Evolutionary conservation across 108 stramenopile species (phyloP).

Genomic region (Pelagomonas calceolata): DNA sequence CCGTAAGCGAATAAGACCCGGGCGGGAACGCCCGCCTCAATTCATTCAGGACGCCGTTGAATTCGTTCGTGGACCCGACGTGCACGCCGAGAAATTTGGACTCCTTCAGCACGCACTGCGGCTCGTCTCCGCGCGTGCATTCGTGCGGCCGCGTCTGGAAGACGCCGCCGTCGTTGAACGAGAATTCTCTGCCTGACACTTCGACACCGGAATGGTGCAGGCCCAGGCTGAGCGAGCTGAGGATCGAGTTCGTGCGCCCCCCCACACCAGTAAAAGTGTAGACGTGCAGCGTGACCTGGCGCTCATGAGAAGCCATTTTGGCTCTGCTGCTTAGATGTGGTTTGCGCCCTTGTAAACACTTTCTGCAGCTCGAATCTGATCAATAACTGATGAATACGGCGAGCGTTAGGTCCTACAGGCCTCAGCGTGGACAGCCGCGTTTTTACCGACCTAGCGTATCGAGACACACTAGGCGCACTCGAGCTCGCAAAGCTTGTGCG

Average conservation of each 20-base stretch:
- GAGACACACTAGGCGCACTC: no score
- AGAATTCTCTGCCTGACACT: background rate
- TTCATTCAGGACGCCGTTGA: conserved; percentile 12
- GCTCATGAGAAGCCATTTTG: background rate
- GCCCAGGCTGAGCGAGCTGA: background rate
- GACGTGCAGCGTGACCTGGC: background rate
- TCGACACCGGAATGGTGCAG: background rate
- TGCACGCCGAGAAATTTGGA: background rate
- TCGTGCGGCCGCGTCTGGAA: background rate
- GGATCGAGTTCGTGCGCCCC: background rate
- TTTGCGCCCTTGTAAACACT: no score
- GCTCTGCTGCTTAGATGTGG: no score
- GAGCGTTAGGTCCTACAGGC: no score
- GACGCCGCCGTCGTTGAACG: background rate
- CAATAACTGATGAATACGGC: no score
- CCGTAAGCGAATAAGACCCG: background rate
- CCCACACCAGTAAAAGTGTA: background rate
- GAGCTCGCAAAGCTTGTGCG: no score
- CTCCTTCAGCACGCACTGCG: background rate
- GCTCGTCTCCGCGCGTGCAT: background rate
- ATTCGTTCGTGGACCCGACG: background rate
- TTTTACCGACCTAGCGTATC: no score
- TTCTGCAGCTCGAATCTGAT: no score
- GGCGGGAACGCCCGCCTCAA: conserved; percentile 1
- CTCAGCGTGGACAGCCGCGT: no score